A percentile compares a stretch with the other conserved stretches of the same genome.
These are phyloP conservation scores for Metschnikowia baotianmanensis DNA, from an alignment of 805 yeast species.

Conservation along the genomic window DNA sequence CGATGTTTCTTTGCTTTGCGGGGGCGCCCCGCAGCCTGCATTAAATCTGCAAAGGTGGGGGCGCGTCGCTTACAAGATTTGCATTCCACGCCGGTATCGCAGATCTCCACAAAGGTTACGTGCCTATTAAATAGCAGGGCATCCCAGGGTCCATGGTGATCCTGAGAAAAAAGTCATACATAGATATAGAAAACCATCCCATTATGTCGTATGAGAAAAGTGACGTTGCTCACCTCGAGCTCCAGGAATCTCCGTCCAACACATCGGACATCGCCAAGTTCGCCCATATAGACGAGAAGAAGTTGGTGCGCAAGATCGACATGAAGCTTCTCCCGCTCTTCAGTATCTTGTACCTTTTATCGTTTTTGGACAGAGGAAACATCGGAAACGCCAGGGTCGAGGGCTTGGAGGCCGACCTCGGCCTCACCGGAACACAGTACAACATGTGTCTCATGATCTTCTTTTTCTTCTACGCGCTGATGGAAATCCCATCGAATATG, in stretches of 20 bases:
- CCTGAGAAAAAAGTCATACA: too few species aligned
- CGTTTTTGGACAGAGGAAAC: slow-evolving; percentile 79
- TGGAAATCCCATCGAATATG: slow-evolving; percentile 65
- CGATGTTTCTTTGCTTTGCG: too few species aligned
- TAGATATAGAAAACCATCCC: too few species aligned
- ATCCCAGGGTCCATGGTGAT: too few species aligned
- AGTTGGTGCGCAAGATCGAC: slow-evolving; percentile 64
- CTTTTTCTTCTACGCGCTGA: slow-evolving; percentile 66
- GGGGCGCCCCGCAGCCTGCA: too few species aligned
- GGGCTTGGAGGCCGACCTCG: slow-evolving; percentile 57
- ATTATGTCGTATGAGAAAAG: slow-evolving; percentile 1
- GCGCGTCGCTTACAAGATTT: too few species aligned
- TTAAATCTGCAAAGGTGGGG: too few species aligned
- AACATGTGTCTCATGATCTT: slow-evolving; percentile 66
- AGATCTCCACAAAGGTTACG: too few species aligned
- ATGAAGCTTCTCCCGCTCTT: slow-evolving; percentile 74
- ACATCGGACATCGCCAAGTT: background rate
- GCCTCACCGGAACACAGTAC: slow-evolving; percentile 56
- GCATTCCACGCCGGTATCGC: too few species aligned
- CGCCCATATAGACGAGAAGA: slow-evolving; percentile 45
- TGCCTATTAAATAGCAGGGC: too few species aligned
- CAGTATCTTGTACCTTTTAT: slow-evolving; percentile 67
- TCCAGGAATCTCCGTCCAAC: background rate
- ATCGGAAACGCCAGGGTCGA: slow-evolving; percentile 78
- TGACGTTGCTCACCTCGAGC: background rate